Evolutionary conservation across 2,329 filamentous ascomycete genomes (phyloP), one percentile per base, ranked within the genome.

Genomic region (Fusarium dlaminii): DNA sequence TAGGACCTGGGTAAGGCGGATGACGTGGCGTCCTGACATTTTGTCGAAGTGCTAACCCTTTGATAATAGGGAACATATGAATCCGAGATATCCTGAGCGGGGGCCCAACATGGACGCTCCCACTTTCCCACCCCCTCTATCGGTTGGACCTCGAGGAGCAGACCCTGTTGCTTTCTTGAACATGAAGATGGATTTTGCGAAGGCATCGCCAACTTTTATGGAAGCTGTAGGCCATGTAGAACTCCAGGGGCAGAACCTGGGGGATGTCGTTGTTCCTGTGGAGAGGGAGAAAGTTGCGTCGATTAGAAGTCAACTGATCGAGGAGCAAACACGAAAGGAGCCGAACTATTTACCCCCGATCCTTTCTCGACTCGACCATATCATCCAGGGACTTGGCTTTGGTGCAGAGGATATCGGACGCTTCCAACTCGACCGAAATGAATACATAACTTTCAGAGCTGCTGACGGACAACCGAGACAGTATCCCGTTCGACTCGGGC

Each of bases 321-420:
- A 88, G 22, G 90, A 92, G 73, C 89, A 90, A 68, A 82, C 84
- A 37, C 83, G 86, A 73, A 89, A 86, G 63, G 89, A 90, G 36
- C 90, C 90, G 24, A 90, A 89, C 51, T 91, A 92, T 77, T 83
- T 92, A 27, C 90, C 90, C 8, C 90, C 90, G 4, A 91, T 92
- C n/a, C 86, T 89, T 68, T 86, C 84, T 42, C 86, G 86, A 65
- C 86, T 89, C 57, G 86, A 89, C 30, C 84, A 86, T 32, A 85
- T 90, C 22, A 87, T 91, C 37, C 86, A 88, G 63, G 82, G 83
- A 3, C 83, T 91, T 20, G 86, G 87, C 2, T 90, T 91, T 74
- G 83, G 82, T 17, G 72, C 83, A 1, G 89, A 90, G 51, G 88
- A 90, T 39, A 75, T 90, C 34, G 83, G 84, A 22, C 86, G 86